Base-by-base conservation (phyloP, 2,329 filamentous ascomycete genomes). In the Aureobasidium subglaciale region DNA sequence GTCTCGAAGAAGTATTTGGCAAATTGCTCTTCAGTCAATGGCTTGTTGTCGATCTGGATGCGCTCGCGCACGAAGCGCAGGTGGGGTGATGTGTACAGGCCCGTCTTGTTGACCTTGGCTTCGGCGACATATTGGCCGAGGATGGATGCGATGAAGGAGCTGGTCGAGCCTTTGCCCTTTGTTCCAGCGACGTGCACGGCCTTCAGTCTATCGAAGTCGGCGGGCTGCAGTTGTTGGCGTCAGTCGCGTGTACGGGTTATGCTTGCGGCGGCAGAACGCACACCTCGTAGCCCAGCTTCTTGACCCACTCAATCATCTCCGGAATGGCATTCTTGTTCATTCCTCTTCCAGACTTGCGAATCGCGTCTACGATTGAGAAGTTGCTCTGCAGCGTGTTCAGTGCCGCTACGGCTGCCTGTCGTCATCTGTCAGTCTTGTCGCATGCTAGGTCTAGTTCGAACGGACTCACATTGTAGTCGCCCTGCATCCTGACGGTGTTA, bases 161-260 rank as follows among this genome's bases (percentile, higher is more conserved):
- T 89, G 0, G 90, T 90, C 2, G 88, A 93, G 37, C 91, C 91
- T 70, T 96, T 97, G 58, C 92, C 92, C 70, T 96, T 97, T 4
- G 91, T 96, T 11, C 92, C 92, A 1, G 92, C 88, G 42, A 97
- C 84, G 68, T 97, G 92, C 59, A 97, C 83, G 61, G 78, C 73
- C 58, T 80, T 85, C 59, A 86, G 65, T 9, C 67, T 71, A 60
- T 84, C 74, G 62, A 86, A 78, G 58, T 85, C 81, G 13, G 79
- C 77, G 16, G 83, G 81, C 82, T 86, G 42, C n/a, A 13, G 27
- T 29, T 8, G 15, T 4, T 38, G 13, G 52, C 40, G 63, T 54
- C 35, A 57, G 42, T 58, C 40, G 24, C 43, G 34, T 29, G 15
- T 27, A 35, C 6, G n/a, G 9, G 10, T 16, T 2, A 11, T 10